Evolutionary conservation across 2,329 filamentous ascomycete genomes (phyloP), one percentile per base, ranked within the genome.

Genomic region (Penicillium digitatum): DNA sequence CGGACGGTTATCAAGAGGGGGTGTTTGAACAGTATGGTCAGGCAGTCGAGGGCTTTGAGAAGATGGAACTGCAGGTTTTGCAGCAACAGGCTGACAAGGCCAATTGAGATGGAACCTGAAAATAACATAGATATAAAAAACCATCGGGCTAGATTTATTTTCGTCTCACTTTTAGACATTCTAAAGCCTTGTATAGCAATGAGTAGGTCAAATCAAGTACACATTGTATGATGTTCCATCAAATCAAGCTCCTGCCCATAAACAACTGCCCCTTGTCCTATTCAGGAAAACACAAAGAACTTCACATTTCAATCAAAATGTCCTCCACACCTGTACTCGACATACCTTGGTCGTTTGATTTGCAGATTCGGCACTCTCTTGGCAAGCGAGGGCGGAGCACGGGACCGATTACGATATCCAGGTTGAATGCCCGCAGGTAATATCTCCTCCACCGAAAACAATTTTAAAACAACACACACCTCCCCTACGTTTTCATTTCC

Each of bases 21-120:
- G 77, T 87, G 2, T 97, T 90, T 76, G 84, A 89, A 71, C 76
- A 76, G 70, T 97, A 97, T 73, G 90, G 89, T 0, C 78, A 81
- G 43, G 88, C 92, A 11, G 72, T 96, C 39, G 81, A 82, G 48
- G 88, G 87, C 0, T 95, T 96, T 74, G 85, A 86, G 65, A 77
- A 80, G 73, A 87, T 93, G 81, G 91, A 96, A 78, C 70, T 77
- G 62, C 75, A 74, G 67, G 83, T 93, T 37, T 71, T 94, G 69
- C 68, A 73, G 67, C 60, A 72, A 55, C 69, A 66, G 44, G 60
- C 56, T 12, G 47, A 45, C 5, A 47, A 54, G 38, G 53, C 53
- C 29, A 38, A 31, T 32, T 29, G 14, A 31, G 20, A 7, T 45
- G 20, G 9, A n/a, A 34, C 11, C 18, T 45, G 20, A 34, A 50